Percentiles rank a stretch among this genome's conserved stretches.
Conservation (phyloP, 139 green algal species). For the Klebsormidium nitens region DNA sequence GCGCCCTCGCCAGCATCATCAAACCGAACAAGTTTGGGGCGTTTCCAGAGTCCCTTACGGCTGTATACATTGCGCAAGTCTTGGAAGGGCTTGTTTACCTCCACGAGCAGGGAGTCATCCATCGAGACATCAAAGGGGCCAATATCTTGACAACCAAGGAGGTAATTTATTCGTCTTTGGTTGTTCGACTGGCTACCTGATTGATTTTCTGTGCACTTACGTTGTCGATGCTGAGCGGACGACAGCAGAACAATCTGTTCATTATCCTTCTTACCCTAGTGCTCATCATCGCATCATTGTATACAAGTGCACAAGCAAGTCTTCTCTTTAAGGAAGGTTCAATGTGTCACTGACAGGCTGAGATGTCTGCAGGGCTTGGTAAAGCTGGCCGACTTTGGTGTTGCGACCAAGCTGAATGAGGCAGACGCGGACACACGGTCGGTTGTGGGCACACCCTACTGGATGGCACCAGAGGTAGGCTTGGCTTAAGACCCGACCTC, state of each 20-base stretch:
- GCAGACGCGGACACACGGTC: constrained; percentile 40
- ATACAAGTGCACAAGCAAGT: no score
- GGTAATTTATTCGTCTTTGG: no score
- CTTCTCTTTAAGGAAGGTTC: no score
- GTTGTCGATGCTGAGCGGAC: no score
- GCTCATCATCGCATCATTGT: no score
- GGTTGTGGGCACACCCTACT: constrained; percentile 82
- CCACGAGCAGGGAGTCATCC: constrained; percentile 88
- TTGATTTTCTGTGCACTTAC: no score
- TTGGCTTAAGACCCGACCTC: no score
- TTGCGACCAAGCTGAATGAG: constrained; percentile 79
- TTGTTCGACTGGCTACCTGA: no score
- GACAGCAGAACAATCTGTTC: no score
- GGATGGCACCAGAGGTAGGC: constrained; percentile 47
- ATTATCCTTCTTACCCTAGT: no score
- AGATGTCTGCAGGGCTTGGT: constrained; percentile 67
- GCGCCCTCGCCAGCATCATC: constrained; percentile 73
- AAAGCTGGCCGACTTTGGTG: constrained; percentile 96
- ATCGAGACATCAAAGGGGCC: constrained; percentile 93
- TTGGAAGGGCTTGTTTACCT: constrained; percentile 82
- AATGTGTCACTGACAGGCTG: no score
- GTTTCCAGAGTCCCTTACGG: constrained; percentile 81
- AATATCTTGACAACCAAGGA: constrained; percentile 92
- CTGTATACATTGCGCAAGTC: constrained; percentile 79
- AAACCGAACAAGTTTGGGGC: constrained; percentile 83